Percentiles rank a stretch among this genome's conserved stretches.
Conservation (phyloP, 208 protist species). For the Trypanosoma theileri region DNA sequence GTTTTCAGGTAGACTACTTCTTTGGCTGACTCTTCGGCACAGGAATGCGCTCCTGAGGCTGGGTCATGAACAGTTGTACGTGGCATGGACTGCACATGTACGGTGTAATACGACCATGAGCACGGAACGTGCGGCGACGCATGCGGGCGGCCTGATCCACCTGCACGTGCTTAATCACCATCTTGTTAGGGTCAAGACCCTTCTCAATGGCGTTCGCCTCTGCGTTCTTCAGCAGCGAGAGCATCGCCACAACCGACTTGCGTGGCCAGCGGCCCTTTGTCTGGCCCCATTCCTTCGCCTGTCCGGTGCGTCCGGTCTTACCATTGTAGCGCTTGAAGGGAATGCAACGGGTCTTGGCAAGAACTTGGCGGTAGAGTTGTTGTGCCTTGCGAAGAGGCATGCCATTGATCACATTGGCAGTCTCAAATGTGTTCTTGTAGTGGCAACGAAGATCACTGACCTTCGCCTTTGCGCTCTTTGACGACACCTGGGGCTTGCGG, state of each 20-base stretch:
- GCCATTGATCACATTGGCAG: constrained; percentile 91
- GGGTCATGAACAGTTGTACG: constrained; percentile 70
- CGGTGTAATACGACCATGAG: constrained; percentile 93
- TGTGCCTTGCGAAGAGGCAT: constrained; percentile 77
- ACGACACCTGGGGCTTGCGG: constrained; percentile 85
- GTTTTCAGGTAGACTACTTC: constrained; percentile 72
- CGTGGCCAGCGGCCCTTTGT: constrained; percentile 93
- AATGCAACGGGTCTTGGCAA: constrained; percentile 94
- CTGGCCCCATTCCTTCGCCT: constrained; percentile 92
- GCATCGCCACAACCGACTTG: constrained; percentile 92
- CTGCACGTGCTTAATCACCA: constrained; percentile 93
- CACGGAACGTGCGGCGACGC: constrained; percentile 94
- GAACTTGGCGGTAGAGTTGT: constrained; percentile 92
- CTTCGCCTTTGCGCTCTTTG: constrained; percentile 83
- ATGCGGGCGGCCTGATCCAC: constrained; percentile 90
- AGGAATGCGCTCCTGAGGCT: constrained; percentile 83
- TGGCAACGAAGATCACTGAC: constrained; percentile 91
- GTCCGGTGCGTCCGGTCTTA: constrained; percentile 90
- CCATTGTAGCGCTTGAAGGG: constrained; percentile 94
- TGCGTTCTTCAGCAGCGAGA: constrained; percentile 93
- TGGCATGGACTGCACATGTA: constrained; percentile 94
- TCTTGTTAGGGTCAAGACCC: constrained; percentile 89
- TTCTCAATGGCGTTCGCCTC: constrained; percentile 90
- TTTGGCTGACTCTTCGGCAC: constrained; percentile 79
- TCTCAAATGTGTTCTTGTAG: constrained; percentile 96